These are phyloP conservation scores for Avena eriantha DNA, from an alignment of 176 grass and related monocot genomes.

Conservation along the genomic window DNA sequence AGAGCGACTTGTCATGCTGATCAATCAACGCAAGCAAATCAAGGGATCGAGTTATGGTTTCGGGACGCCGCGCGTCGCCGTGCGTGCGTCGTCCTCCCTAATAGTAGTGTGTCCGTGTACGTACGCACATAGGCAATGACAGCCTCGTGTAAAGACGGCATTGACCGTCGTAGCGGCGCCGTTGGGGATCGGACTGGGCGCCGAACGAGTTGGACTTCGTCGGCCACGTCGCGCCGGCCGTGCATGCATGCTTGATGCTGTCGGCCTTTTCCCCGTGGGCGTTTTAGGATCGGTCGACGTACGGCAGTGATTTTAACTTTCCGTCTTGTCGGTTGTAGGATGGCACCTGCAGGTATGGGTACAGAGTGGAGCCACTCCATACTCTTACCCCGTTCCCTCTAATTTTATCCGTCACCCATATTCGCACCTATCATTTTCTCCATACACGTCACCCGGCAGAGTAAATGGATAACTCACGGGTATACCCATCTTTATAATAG, in stretches of 20 bases:
- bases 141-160: neutral
- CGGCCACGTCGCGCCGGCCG: neutral
- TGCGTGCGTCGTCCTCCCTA: constrained; percentile 17
- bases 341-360: too few species aligned
- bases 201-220: constrained; percentile 13
- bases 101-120: neutral
- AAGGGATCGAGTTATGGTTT: neutral
- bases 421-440: too few species aligned
- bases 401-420: too few species aligned
- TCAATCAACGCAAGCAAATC: neutral
- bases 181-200: constrained; percentile 50
- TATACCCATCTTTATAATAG: too few species aligned
- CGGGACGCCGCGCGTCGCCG: neutral
- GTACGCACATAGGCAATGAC: too few species aligned
- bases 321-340: too few species aligned
- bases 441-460: too few species aligned
- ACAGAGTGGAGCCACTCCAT: too few species aligned
- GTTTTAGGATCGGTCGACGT: too few species aligned
- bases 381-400: too few species aligned
- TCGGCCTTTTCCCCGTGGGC: constrained; percentile 23
- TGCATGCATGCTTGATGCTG: neutral
- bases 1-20: neutral
- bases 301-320: too few species aligned
- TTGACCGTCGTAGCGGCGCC: constrained; percentile 29
- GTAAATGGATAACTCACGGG: too few species aligned